These are phyloP conservation scores for Basidioascus undulatus DNA, from an alignment of 768 basidiomycete species.

Conservation along the genomic window DNA sequence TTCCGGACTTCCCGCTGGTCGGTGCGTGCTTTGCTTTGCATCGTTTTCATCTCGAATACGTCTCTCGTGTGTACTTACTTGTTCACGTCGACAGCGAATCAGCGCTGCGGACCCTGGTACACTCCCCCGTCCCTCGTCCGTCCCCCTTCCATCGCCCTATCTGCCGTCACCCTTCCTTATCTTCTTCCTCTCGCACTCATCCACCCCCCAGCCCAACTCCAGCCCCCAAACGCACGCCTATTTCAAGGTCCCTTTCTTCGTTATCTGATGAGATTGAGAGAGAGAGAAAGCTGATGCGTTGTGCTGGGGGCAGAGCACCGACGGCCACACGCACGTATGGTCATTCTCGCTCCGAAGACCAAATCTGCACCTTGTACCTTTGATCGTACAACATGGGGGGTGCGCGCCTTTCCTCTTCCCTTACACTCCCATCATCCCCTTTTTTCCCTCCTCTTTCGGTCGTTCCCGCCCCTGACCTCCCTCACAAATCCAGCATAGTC, in stretches of 20 bases:
- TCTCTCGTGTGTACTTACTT: neutral
- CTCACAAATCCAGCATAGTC: constrained; percentile 30
- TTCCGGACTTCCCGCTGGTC: constrained; percentile 29
- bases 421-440: constrained; percentile 1
- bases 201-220: too few species aligned
- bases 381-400: constrained; percentile 35
- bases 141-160: constrained; percentile 10
- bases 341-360: constrained; percentile 58
- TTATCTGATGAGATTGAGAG: constrained; percentile 11
- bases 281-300: constrained; percentile 10
- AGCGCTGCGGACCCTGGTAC: constrained; percentile 89
- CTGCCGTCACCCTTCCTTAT: constrained; percentile 14
- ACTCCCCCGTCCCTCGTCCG: constrained; percentile 1
- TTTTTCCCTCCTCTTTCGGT: neutral
- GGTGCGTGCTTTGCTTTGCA: constrained; percentile 17
- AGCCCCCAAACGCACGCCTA: too few species aligned
- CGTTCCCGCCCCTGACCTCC: neutral
- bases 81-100: constrained; percentile 42
- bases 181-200: neutral
- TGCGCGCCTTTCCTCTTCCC: constrained; percentile 14
- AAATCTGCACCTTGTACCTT: constrained; percentile 50
- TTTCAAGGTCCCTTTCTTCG: constrained; percentile 5
- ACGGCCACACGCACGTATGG: constrained; percentile 70
- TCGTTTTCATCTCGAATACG: neutral
- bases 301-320: constrained; percentile 82